Percentiles rank a stretch among this genome's conserved stretches.
Evolutionary conservation across 2,329 filamentous ascomycete species (phyloP).

Genomic region (Ophiostoma himal-ulmi): DNA sequence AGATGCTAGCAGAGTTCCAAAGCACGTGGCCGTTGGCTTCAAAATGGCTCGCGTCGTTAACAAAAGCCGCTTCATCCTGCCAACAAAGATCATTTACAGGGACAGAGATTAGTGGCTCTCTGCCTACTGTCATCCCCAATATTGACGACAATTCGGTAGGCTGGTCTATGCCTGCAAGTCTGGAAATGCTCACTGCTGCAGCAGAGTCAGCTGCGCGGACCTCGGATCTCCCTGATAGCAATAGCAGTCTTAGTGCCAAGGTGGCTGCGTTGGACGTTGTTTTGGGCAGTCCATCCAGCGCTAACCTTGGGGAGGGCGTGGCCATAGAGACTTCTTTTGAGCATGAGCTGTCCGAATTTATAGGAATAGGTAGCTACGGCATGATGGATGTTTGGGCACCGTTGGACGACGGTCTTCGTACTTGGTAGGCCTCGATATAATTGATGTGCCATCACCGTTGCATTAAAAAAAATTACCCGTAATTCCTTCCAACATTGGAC

Average conservation of each 20-base stretch:
- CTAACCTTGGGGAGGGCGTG: background rate
- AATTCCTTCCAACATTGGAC: background rate
- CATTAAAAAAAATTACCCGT: background rate
- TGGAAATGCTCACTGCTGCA: conserved; percentile 15
- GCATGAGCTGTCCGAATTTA: conserved; percentile 15
- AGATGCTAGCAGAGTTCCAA: conserved; percentile 17
- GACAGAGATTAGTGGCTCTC: background rate
- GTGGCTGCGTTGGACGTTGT: background rate
- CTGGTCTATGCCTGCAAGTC: conserved; percentile 16
- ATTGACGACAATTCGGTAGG: background rate
- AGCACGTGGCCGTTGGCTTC: conserved; percentile 20
- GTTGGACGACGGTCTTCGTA: conserved; percentile 6
- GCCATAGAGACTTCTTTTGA: conserved; percentile 15
- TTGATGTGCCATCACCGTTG: background rate
- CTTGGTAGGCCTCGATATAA: background rate
- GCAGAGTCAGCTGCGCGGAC: conserved; percentile 11
- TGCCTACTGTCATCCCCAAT: background rate
- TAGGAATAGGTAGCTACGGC: conserved; percentile 18
- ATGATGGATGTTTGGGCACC: conserved; percentile 19
- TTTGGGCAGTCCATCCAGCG: background rate
- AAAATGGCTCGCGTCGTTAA: conserved; percentile 15
- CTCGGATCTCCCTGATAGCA: background rate
- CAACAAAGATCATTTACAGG: background rate
- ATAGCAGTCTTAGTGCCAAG: background rate
- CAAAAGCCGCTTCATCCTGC: conserved; percentile 14